Evolutionary conservation across 1,284 basidiomycete species (phyloP), one percentile per base, ranked within the genome.

Genomic region (Apiotrichum siamense): DNA sequence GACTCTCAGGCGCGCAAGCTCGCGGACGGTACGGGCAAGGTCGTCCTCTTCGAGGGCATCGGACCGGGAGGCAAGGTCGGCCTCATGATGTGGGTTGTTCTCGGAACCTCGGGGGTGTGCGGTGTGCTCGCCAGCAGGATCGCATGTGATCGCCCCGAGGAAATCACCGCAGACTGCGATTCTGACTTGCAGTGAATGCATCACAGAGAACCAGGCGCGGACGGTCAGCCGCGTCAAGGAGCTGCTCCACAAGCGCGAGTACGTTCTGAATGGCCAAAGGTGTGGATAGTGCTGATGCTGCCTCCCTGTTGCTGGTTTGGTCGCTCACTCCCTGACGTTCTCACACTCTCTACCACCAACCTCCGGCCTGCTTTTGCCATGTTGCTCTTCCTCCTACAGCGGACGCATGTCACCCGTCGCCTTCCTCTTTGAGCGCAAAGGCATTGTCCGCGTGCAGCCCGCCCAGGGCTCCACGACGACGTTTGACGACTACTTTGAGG

Each of bases 401-500:
- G 83, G 81, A 29, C 85, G 83, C 23, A 75, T 85, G 44, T 79
- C 87, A 2, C 81, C 86, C 2, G 86, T 88, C 15, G 79, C 80
- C 43, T 91, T 84, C 70, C 80, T 89, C 77, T 91, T 90, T 65
- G 77, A 81, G 54, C 80, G 83, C 47, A 79, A 80, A 65, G 87
- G 86, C 11, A 74, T 79, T 38, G 80, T 89, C 37, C 78, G 77
- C 48, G 76, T 87, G n/a, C 63, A 75, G 15, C 60, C 82, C 7
- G 75, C 75, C 32, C 48, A 47, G 13, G 52, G 47, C n/a, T 32
- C 31, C 17, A 41, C 26, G 20, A 57, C 55, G 6, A 47, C 52
- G 2, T 73, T 70, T 41, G 75, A 76, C 43, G 54, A 61, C 4
- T 54, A 75, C 25, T 73, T 75, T 47, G 74, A 75, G 10, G 42